Conservation (phyloP, 1,284 basidiomycete species). For the Mycena sp. region DNA sequence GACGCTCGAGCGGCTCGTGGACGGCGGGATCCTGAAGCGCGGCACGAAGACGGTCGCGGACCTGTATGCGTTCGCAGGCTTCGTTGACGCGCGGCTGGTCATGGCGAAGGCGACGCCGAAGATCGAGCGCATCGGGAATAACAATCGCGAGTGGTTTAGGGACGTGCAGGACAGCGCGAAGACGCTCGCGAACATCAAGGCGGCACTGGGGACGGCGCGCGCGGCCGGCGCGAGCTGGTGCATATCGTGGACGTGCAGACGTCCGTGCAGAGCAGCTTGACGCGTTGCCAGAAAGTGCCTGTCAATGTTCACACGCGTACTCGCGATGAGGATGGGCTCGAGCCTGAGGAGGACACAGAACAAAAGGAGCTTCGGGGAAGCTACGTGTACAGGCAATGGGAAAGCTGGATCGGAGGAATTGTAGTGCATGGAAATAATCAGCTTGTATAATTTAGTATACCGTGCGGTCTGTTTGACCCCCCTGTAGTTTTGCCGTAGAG, state of each 20-base stretch:
- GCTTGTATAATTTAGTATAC: too few relatives aligned
- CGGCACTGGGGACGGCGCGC: slow-evolving; percentile 15
- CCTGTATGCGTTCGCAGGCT: slow-evolving; percentile 43
- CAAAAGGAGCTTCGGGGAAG: slow-evolving; percentile 26
- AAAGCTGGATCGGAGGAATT: slow-evolving; percentile 3
- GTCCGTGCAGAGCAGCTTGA: slow-evolving; percentile 39
- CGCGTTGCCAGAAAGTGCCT: too few relatives aligned
- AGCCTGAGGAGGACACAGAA: slow-evolving; percentile 39
- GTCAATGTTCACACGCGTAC: neutral
- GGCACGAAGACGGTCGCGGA: slow-evolving; percentile 45
- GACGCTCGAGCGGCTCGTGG: slow-evolving; percentile 45
- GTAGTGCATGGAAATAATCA: too few relatives aligned
- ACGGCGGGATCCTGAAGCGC: slow-evolving; percentile 43
- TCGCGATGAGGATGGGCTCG: slow-evolving; percentile 35
- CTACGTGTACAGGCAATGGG: slow-evolving; percentile 17
- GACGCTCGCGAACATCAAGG: slow-evolving; percentile 28
- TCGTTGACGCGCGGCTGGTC: slow-evolving; percentile 44
- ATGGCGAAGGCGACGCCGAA: slow-evolving; percentile 32
- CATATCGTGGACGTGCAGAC: slow-evolving; percentile 42
- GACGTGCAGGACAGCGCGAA: slow-evolving; percentile 21
- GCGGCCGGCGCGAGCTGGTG: slow-evolving; percentile 36
- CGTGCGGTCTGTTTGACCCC: too few relatives aligned
- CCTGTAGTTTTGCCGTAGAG: too few relatives aligned
- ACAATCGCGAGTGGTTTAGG: slow-evolving; percentile 7
- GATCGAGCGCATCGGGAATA: slow-evolving; percentile 1